These are phyloP conservation scores for Corylus americana DNA, from an alignment of 306 rosid species.

Conservation along the genomic window DNA sequence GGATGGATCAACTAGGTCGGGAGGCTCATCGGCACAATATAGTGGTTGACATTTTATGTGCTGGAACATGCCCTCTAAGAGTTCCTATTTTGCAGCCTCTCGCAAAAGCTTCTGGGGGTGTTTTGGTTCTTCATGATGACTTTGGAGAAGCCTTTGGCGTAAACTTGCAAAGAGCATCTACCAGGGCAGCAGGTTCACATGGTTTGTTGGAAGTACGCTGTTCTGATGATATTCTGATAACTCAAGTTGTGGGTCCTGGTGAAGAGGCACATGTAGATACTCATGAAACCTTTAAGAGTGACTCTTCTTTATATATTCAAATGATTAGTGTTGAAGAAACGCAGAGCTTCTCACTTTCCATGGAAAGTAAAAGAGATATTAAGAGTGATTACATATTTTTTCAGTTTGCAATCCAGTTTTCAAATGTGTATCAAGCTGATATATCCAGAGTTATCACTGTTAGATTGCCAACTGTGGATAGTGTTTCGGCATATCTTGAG, in stretches of 20 bases:
- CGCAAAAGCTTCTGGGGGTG: slow-evolving; percentile 94
- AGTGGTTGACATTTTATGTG: slow-evolving; percentile 87
- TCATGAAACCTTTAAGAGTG: slow-evolving; percentile 73
- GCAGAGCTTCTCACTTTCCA: slow-evolving; percentile 78
- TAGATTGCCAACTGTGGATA: slow-evolving; percentile 76
- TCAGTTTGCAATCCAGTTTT: slow-evolving; percentile 65
- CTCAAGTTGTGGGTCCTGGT: slow-evolving; percentile 93
- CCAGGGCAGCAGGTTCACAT: slow-evolving; percentile 90
- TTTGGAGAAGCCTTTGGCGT: slow-evolving; percentile 99
- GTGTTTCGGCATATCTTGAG: slow-evolving; percentile 75
- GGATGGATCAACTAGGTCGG: slow-evolving; percentile 91
- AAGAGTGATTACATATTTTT: slow-evolving; percentile 57
- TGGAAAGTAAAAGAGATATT: slow-evolving; percentile 83
- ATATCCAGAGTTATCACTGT: slow-evolving; percentile 79
- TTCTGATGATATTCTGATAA: slow-evolving; percentile 76
- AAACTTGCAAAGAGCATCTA: slow-evolving; percentile 92
- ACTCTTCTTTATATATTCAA: slow-evolving; percentile 73
- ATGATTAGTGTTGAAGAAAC: slow-evolving; percentile 93
- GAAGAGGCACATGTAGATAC: slow-evolving; percentile 88
- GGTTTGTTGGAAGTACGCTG: slow-evolving; percentile 83
- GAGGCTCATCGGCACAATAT: slow-evolving; percentile 80
- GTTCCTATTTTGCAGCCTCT: slow-evolving; percentile 95
- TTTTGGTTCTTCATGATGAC: slow-evolving; percentile 94
- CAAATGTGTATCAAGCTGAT: slow-evolving; percentile 69
- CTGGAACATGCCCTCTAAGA: slow-evolving; percentile 98